Evolutionary conservation across 441 rosid species (phyloP).

Genomic region (Erodium chrysanthum): DNA sequence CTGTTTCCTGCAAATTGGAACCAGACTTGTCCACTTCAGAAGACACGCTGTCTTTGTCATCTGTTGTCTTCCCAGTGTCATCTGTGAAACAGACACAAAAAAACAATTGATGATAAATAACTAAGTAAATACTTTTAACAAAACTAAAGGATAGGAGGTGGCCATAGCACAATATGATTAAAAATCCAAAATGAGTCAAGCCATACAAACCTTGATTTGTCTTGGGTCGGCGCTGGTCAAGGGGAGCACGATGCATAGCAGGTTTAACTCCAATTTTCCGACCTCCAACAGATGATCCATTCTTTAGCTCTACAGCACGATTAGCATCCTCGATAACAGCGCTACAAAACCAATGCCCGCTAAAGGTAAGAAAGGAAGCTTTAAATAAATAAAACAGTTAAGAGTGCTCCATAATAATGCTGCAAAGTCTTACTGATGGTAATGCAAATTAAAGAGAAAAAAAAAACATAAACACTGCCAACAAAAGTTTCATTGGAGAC

Average conservation of each 20-base stretch:
- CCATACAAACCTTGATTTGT: conserved; percentile 43
- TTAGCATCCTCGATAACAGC: conserved; percentile 82
- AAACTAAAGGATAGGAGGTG: background rate
- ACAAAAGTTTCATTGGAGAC: too few species aligned
- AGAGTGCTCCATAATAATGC: background rate
- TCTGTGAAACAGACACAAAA: conserved; percentile 23
- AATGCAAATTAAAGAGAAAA: background rate
- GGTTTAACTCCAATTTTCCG: conserved; percentile 73
- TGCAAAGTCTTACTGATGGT: background rate
- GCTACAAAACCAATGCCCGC: conserved; percentile 28
- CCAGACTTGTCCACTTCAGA: conserved; percentile 30
- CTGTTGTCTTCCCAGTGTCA: conserved; percentile 24
- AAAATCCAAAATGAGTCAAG: conserved; percentile 12
- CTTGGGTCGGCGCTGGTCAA: conserved; percentile 61
- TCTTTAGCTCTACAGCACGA: conserved; percentile 66
- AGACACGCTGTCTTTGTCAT: conserved; percentile 21
- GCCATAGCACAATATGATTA: background rate
- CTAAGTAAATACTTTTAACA: conserved; percentile 1
- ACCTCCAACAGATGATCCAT: conserved; percentile 59
- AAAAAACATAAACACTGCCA: too few species aligned
- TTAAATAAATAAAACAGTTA: too few species aligned
- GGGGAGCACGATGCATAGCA: conserved; percentile 67
- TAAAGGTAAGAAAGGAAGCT: background rate
- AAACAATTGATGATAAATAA: conserved; percentile 2
- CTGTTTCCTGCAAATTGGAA: conserved; percentile 26